Evolutionary conservation across 2,329 filamentous ascomycete genomes (phyloP).

Genomic region (Aspergillus eucalypticola): DNA sequence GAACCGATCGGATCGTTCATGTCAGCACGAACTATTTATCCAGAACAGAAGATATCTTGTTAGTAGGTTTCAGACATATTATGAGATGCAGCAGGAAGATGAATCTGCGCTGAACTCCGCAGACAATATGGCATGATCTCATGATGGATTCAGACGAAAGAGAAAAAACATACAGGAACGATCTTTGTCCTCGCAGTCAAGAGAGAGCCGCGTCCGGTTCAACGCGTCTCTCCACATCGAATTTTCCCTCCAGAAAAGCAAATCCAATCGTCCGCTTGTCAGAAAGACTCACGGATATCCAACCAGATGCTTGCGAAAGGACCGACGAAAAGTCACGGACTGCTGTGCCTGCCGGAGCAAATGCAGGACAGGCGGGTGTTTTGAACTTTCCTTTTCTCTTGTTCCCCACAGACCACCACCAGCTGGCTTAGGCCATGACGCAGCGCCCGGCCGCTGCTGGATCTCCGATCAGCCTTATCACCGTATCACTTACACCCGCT

Average conservation of each 20-base stretch:
- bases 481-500: too few relatives aligned
- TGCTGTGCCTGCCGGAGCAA: constrained; percentile 17
- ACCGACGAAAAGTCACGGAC: constrained; percentile 9
- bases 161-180: constrained; percentile 27
- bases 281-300: not conserved
- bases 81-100: not conserved
- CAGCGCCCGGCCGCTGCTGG: constrained; percentile 33
- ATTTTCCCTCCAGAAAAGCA: constrained; percentile 2
- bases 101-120: not conserved
- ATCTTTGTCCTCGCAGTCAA: constrained; percentile 29
- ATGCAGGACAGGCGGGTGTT: constrained; percentile 30
- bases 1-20: constrained; percentile 33
- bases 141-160: constrained; percentile 16
- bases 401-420: constrained; percentile 33
- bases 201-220: constrained; percentile 21
- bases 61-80: constrained; percentile 17
- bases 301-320: not conserved
- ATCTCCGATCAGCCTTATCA: constrained; percentile 39
- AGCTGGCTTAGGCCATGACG: constrained; percentile 34
- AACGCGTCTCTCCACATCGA: constrained; percentile 26
- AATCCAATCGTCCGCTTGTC: not conserved
- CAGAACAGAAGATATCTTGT: constrained; percentile 8
- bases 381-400: constrained; percentile 39
- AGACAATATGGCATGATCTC: constrained; percentile 15
- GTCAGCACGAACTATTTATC: constrained; percentile 29